phyloP scores from a whole-genome alignment of 192 early-diverging fungal genomes.

The Podochytrium sp. region DNA sequence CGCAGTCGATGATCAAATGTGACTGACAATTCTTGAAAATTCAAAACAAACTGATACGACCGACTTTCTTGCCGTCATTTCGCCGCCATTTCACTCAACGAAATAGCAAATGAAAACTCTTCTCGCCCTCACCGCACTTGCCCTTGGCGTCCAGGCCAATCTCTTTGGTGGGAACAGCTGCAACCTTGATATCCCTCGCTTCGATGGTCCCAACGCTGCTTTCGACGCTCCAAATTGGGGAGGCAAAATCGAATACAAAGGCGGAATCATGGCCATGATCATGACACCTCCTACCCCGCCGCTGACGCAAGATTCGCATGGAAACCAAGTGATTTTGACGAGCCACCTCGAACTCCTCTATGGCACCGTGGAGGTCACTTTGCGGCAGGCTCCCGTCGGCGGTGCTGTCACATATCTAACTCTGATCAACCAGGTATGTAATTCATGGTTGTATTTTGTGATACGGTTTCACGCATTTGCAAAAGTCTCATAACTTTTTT shows the following conservation, averaged over 20 bases:
- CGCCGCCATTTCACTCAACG: not conserved
- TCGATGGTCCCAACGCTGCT: not conserved
- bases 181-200: not conserved
- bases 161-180: not conserved
- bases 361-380: constrained; percentile 21
- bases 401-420: constrained; percentile 14
- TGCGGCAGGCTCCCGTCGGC: constrained; percentile 12
- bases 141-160: not conserved
- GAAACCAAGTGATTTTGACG: not conserved
- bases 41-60: no score
- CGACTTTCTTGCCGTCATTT: no score
- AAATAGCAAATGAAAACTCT: not conserved
- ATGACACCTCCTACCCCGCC: not conserved
- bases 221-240: not conserved
- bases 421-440: constrained; percentile 7
- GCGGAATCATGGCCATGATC: constrained; percentile 1
- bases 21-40: no score
- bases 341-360: constrained; percentile 7
- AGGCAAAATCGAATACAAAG: constrained; percentile 6
- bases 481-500: no score
- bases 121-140: not conserved
- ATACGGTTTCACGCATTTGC: no score
- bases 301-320: not conserved
- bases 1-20: no score
- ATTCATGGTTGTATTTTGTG: no score